Conservation (phyloP, 805 yeast species). For the Teunomyces funiuensis region DNA sequence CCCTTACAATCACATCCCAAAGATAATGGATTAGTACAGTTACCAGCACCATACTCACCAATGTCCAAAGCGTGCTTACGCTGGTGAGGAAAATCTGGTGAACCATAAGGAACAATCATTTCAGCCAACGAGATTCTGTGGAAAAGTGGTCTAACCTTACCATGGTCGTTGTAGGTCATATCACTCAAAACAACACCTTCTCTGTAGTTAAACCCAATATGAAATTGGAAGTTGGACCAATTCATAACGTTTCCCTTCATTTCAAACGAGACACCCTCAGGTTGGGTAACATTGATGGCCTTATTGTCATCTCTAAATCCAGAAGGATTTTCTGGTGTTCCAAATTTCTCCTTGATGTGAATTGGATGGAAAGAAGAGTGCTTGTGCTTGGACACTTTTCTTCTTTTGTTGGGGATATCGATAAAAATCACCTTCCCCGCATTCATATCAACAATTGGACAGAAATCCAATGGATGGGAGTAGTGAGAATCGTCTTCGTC, state of each 20-base stretch:
- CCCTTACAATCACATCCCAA: slow-evolving; percentile 88
- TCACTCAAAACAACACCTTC: slow-evolving; percentile 81
- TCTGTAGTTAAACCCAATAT: slow-evolving; percentile 81
- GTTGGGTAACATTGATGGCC: slow-evolving; percentile 73
- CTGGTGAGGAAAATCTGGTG: slow-evolving; percentile 77
- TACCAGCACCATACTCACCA: slow-evolving; percentile 88
- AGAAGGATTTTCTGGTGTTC: slow-evolving; percentile 44
- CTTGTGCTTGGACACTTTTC: slow-evolving; percentile 65
- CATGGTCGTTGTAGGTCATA: slow-evolving; percentile 72
- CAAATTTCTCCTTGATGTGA: slow-evolving; percentile 59
- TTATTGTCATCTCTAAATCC: slow-evolving; percentile 61
- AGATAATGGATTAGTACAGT: slow-evolving; percentile 75
- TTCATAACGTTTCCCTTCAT: slow-evolving; percentile 67
- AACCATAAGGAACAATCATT: slow-evolving; percentile 85
- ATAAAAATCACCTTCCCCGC: slow-evolving; percentile 66
- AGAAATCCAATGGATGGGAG: slow-evolving; percentile 76
- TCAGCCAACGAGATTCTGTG: slow-evolving; percentile 76
- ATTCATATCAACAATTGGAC: slow-evolving; percentile 79
- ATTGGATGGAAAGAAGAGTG: slow-evolving; percentile 71
- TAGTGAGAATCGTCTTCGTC: slow-evolving; percentile 76
- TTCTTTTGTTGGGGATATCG: slow-evolving; percentile 73
- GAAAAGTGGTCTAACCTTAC: slow-evolving; percentile 69
- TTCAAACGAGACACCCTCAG: slow-evolving; percentile 78
- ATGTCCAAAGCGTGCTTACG: slow-evolving; percentile 85
- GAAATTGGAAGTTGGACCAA: slow-evolving; percentile 79